A percentile compares a stretch with the other conserved stretches of the same genome.
These are phyloP conservation scores for Rhytidiadelphus loreus DNA, from an alignment of 225 moss, liverwort and hornwort genomes.

Conservation along the genomic window DNA sequence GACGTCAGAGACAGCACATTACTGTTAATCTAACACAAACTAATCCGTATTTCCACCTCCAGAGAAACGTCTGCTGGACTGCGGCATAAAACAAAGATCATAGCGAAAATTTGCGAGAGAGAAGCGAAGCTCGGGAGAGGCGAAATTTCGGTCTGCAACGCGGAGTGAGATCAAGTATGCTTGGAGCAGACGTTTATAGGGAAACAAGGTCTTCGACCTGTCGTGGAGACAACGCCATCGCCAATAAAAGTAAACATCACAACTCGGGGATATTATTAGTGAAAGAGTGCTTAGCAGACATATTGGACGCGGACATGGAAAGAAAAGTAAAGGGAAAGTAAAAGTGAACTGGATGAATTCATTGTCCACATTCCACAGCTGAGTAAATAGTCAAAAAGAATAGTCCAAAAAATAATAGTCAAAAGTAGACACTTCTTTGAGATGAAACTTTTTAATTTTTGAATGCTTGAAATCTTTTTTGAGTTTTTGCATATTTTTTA, in stretches of 20 bases:
- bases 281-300: neutral
- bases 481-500: neutral
- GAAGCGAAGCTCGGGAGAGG: neutral
- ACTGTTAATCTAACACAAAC: neutral
- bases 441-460: neutral
- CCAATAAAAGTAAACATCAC: neutral
- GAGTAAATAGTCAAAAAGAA: neutral
- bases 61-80: neutral
- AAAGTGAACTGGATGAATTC: neutral
- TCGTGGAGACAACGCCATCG: neutral
- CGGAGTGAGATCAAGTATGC: neutral
- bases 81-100: neutral
- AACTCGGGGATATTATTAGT: neutral
- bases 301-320: neutral
- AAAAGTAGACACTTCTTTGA: neutral
- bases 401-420: too few relatives aligned
- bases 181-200: neutral
- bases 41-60: neutral
- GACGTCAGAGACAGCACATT: neutral
- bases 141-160: neutral
- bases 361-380: neutral
- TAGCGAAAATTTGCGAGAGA: neutral
- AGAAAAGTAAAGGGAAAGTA: neutral
- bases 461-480: too few relatives aligned
- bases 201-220: neutral